These are phyloP conservation scores for Globisporangium cystogenes DNA, from an alignment of 352 stramenopile genomes.

Conservation along the genomic window DNA sequence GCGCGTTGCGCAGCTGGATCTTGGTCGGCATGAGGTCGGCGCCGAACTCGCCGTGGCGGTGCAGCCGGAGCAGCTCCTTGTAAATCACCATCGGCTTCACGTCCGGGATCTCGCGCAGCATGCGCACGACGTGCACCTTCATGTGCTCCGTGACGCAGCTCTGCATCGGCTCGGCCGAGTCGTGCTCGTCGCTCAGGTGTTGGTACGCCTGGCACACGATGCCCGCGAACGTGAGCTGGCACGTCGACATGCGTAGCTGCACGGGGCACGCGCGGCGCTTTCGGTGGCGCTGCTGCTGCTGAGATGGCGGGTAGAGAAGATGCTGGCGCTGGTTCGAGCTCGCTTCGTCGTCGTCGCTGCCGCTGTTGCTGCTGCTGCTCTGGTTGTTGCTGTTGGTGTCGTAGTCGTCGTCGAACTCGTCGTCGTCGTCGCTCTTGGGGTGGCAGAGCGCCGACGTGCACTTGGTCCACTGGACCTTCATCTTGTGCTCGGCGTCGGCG, in stretches of 20 bases:
- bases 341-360: too few species aligned
- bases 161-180: constrained; percentile 67
- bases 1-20: constrained; percentile 73
- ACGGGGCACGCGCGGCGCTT: constrained; percentile 50
- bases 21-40: constrained; percentile 77
- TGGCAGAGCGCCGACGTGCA: constrained; percentile 77
- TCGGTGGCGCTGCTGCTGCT: constrained; percentile 5
- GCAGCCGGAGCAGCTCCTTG: constrained; percentile 54
- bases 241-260: constrained; percentile 79
- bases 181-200: constrained; percentile 27
- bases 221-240: constrained; percentile 64
- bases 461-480: constrained; percentile 67
- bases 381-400: constrained; percentile 16
- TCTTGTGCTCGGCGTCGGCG: too few species aligned
- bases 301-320: too few species aligned
- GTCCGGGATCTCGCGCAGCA: constrained; percentile 55
- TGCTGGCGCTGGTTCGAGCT: too few species aligned
- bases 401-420: constrained; percentile 12
- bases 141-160: constrained; percentile 71
- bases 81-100: constrained; percentile 78
- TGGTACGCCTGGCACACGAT: constrained; percentile 67
- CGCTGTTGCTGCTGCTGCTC: not conserved
- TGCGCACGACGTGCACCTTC: constrained; percentile 64
- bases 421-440: constrained; percentile 30
- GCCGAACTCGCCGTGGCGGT: constrained; percentile 50